Percentiles rank a stretch among this genome's conserved stretches.
Conservation (phyloP, 768 basidiomycete species). For the Lepiota brunneoincarnata region DNA sequence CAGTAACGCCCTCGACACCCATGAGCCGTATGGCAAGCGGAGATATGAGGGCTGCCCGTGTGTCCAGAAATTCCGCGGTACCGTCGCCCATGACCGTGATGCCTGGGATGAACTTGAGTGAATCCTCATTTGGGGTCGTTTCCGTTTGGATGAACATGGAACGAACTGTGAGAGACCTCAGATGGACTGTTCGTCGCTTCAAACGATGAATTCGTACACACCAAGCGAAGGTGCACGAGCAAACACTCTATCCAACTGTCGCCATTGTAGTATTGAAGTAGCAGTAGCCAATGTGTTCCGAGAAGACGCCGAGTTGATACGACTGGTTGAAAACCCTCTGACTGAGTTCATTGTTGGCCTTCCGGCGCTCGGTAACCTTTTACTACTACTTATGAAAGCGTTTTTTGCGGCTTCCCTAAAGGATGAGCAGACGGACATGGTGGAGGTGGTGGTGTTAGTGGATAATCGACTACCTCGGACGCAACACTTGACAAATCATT, state of each 20-base stretch:
- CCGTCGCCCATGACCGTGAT: slow-evolving; percentile 83
- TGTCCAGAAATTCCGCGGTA: slow-evolving; percentile 93
- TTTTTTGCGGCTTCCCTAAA: background rate
- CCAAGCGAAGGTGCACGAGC: slow-evolving; percentile 8
- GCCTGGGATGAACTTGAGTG: slow-evolving; percentile 97
- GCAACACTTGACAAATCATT: background rate
- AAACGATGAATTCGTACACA: background rate
- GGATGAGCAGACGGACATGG: background rate
- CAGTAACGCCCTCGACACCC: slow-evolving; percentile 88
- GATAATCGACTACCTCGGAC: background rate
- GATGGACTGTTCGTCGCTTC: background rate
- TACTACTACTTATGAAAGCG: background rate
- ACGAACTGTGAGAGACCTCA: slow-evolving; percentile 44
- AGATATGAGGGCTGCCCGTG: slow-evolving; percentile 80
- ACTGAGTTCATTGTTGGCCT: background rate
- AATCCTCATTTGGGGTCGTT: slow-evolving; percentile 95
- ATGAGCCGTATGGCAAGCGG: slow-evolving; percentile 94
- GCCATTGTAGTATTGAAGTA: slow-evolving; percentile 10
- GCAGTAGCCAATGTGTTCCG: slow-evolving; percentile 1
- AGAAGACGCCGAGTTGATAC: background rate
- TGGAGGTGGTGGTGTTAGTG: background rate
- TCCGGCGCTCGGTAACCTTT: background rate
- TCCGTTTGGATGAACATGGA: slow-evolving; percentile 99
- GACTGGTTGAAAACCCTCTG: slow-evolving; percentile 3
- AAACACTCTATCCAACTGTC: background rate